phyloP scores from a whole-genome alignment of 768 basidiomycete genomes.

The Xerocomellus intermedius region DNA sequence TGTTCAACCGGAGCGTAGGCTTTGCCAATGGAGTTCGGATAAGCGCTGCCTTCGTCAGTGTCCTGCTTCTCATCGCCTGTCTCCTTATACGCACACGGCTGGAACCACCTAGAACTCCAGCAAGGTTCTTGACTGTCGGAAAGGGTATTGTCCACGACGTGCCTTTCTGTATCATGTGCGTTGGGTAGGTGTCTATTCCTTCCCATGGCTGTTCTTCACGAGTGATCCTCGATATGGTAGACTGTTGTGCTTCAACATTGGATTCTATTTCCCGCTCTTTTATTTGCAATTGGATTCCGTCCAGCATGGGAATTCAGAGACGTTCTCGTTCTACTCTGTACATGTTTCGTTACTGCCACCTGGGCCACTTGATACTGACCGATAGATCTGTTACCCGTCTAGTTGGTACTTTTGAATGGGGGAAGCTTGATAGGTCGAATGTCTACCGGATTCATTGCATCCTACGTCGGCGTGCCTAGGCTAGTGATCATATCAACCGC shows the following conservation, averaged over 20 bases:
- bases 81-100: conserved; percentile 40
- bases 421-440: conserved; percentile 50
- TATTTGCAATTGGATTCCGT: conserved; percentile 56
- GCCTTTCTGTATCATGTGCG: conserved; percentile 17
- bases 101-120: conserved; percentile 26
- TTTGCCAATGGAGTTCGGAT: conserved; percentile 51
- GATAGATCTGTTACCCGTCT: background rate
- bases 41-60: conserved; percentile 43
- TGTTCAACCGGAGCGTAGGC: conserved; percentile 18
- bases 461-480: conserved; percentile 43
- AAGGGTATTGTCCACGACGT: conserved; percentile 14
- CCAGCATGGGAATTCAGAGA: conserved; percentile 42
- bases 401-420: conserved; percentile 55
- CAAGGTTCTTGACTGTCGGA: conserved; percentile 15
- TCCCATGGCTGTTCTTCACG: background rate
- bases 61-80: conserved; percentile 35
- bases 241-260: conserved; percentile 31
- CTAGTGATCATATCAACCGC: conserved; percentile 37
- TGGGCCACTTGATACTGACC: background rate
- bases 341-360: background rate
- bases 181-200: conserved; percentile 18
- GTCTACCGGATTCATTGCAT: conserved; percentile 44
- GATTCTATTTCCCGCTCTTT: conserved; percentile 52
- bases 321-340: conserved; percentile 59
- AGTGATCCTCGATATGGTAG: background rate